Conservation (phyloP, 306 rosid genomes). For the Begonia masoniana region DNA sequence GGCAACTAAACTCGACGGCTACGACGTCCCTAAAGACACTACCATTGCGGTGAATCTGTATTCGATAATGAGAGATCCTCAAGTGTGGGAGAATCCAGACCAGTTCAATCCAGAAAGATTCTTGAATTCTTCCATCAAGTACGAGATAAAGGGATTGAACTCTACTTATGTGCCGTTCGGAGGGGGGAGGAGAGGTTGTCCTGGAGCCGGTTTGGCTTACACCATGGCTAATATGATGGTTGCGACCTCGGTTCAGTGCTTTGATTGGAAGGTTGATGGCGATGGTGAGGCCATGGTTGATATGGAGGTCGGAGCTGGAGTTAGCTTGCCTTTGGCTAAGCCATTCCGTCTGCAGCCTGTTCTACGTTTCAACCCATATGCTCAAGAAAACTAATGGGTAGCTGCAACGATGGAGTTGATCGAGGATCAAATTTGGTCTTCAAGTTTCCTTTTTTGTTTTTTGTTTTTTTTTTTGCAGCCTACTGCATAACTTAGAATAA, state of each 20-base stretch:
- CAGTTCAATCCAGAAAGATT: slow-evolving; percentile 22
- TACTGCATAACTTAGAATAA: no score
- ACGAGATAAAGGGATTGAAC: slow-evolving; percentile 18
- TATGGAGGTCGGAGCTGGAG: slow-evolving; percentile 1
- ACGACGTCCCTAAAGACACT: slow-evolving; percentile 23
- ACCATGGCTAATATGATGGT: slow-evolving; percentile 2
- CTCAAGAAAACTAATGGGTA: no score
- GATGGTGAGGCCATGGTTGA: slow-evolving; percentile 6
- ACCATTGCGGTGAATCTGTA: slow-evolving; percentile 22
- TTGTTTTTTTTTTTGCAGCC: no score
- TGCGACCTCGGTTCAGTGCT: slow-evolving; percentile 34
- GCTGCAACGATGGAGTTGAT: no score
- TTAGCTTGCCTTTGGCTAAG: slow-evolving; percentile 5
- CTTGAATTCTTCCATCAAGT: slow-evolving; percentile 9
- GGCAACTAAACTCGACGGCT: slow-evolving; percentile 20
- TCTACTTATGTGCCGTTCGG: slow-evolving; percentile 38
- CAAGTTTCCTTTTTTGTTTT: no score
- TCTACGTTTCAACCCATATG: slow-evolving; percentile 4
- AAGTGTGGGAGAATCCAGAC: slow-evolving; percentile 24
- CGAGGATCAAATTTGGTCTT: no score
- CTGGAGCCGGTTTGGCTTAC: slow-evolving; percentile 21
- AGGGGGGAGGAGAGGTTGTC: slow-evolving; percentile 43
- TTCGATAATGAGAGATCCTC: slow-evolving; percentile 44
- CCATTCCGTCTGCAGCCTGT: neutral
- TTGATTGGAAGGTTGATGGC: slow-evolving; percentile 25